Base-by-base conservation (phyloP, 495 filamentous ascomycete species). In the Pseudotulostoma volvatum region DNA sequence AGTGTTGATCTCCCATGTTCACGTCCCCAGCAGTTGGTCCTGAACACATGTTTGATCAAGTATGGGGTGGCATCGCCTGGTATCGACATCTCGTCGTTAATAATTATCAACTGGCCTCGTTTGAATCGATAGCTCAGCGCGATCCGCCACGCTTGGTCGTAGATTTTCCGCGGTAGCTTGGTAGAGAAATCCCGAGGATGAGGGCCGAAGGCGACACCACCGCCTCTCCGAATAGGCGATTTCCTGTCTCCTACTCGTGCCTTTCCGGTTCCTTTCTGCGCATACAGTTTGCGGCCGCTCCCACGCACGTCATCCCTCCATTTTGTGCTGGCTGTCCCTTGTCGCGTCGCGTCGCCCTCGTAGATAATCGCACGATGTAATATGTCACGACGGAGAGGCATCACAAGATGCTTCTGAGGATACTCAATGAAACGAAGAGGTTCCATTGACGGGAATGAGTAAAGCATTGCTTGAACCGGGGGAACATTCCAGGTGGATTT, bases 101-200 rank as follows among this genome's bases (percentile, higher is more conserved):
- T 71, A 34, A 96, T 72, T 34, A 95, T 64, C 55, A 99, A 60
- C 64, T 95, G 81, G 13, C 84, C 87, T 41, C 79, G 76, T 40
- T 71, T 63, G 60, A 86, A 96, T 32, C 92, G 74, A 60, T 93
- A 93, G 46, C 80, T 86, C 39, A 99, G 68, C 1, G 92, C 92
- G 23, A 80, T 96, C 51, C 92, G 75, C 85, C 85, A 96, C 8
- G 92, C 92, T 50, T 92, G 60, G 55, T 95, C 87, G 60, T 99
- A 99, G 34, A 94, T 76, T 68, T 95, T 94, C 46, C 68, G 68
- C 36, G 79, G 86, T 41, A 99, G 66, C 23, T 67, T 71, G 13
- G 84, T 86, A 37, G 73, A 72, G 59, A 96, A 96, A 57, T 95
- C 85, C 44, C 90, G 67, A 21, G 84, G 84, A 45, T 84, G 75